These are phyloP conservation scores for Didymella sp. DNA, from an alignment of 2,329 filamentous ascomycete species.

Conservation along the genomic window DNA sequence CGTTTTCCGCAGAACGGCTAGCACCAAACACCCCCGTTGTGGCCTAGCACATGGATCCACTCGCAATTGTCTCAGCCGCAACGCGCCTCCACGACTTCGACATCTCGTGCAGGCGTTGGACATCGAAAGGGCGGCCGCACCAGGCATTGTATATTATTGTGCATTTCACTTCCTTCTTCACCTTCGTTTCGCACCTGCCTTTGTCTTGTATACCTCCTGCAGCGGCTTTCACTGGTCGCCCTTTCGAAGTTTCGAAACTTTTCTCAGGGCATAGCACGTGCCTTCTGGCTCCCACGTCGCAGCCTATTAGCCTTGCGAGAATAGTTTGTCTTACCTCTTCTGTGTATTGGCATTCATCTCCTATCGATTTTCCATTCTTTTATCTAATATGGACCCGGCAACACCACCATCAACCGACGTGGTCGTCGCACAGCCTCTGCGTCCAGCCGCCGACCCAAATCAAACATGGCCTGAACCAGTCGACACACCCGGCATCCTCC, in stretches of 20 bases:
- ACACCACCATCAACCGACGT: slow-evolving; percentile 10
- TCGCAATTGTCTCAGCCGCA: slow-evolving; percentile 14
- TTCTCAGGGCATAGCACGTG: slow-evolving; percentile 15
- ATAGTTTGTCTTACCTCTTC: not conserved
- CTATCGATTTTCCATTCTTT: not conserved
- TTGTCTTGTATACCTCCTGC: not conserved
- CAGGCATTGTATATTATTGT: slow-evolving; percentile 18
- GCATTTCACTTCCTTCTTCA: slow-evolving; percentile 1
- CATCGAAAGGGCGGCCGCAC: slow-evolving; percentile 5
- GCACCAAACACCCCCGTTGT: slow-evolving; percentile 1
- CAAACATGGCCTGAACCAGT: slow-evolving; percentile 36
- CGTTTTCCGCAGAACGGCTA: slow-evolving; percentile 7
- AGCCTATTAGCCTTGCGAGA: not conserved
- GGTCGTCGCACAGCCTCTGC: slow-evolving; percentile 6
- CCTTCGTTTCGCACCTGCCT: slow-evolving; percentile 2
- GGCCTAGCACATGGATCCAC: slow-evolving; percentile 10
- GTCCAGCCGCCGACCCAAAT: not conserved
- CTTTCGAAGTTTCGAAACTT: slow-evolving; percentile 8
- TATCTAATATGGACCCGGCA: slow-evolving; percentile 7
- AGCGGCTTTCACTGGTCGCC: not conserved
- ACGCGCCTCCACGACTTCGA: slow-evolving; percentile 12
- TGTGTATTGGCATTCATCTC: not conserved
- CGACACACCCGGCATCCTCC: slow-evolving; percentile 35
- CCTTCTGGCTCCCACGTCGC: not conserved
- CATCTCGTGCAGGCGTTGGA: slow-evolving; percentile 9